Conservation (phyloP, 2,329 filamentous ascomycete genomes). For the Golovinomyces cichoracearum region DNA sequence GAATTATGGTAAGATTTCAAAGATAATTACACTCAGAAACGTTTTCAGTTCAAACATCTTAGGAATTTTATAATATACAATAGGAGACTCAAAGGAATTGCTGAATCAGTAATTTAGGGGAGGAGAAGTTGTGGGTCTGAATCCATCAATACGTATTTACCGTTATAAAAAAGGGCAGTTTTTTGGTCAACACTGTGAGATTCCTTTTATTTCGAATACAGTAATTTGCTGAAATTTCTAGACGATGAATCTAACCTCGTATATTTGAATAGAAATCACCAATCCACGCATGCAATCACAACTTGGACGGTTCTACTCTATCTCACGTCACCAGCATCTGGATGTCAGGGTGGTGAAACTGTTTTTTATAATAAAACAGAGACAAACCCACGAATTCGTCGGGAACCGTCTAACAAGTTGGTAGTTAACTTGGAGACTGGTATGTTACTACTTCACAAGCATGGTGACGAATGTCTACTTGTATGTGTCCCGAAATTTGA, state of each 20-base stretch:
- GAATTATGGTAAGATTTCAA: conserved; percentile 11
- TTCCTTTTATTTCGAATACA: conserved; percentile 1
- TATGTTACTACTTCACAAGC: conserved; percentile 62
- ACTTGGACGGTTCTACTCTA: conserved; percentile 86
- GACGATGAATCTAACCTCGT: conserved; percentile 71
- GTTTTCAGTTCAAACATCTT: too few species aligned
- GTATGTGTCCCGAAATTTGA: conserved; percentile 18
- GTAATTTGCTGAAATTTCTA: conserved; percentile 16
- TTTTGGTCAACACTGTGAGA: conserved; percentile 75
- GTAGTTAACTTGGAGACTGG: conserved; percentile 55
- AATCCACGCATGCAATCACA: conserved; percentile 32
- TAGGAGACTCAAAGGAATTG: not conserved
- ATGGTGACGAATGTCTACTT: conserved; percentile 69
- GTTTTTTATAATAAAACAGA: conserved; percentile 61
- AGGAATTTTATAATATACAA: too few species aligned
- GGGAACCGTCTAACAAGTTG: conserved; percentile 20
- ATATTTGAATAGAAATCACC: conserved; percentile 23
- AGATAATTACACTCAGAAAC: too few species aligned
- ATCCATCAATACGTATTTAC: conserved; percentile 72
- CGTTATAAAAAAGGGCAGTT: conserved; percentile 67
- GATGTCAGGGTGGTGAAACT: conserved; percentile 65
- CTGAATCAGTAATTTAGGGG: conserved; percentile 31
- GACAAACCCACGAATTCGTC: conserved; percentile 13
- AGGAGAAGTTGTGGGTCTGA: conserved; percentile 58
- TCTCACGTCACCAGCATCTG: conserved; percentile 46